These are phyloP conservation scores for Colletotrichum euphorbiae DNA, from an alignment of 2,329 filamentous ascomycete species.

Conservation along the genomic window DNA sequence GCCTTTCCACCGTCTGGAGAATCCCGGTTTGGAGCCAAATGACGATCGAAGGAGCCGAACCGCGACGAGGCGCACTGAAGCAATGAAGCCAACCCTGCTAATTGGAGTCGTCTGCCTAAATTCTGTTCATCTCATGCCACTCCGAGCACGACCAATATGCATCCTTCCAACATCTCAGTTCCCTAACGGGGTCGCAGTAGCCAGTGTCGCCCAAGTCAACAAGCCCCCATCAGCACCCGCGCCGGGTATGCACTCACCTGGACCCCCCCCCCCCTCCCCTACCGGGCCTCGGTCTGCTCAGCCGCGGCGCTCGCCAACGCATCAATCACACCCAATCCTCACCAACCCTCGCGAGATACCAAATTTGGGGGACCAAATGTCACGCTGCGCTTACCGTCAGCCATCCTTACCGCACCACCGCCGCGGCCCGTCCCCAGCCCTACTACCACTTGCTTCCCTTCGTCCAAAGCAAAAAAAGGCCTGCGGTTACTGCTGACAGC, in stretches of 20 bases:
- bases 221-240: slow-evolving; percentile 6
- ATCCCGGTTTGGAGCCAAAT: slow-evolving; percentile 7
- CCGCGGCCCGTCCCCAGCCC: slow-evolving; percentile 35
- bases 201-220: neutral
- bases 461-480: neutral
- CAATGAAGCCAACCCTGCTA: neutral
- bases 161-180: neutral
- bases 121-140: slow-evolving; percentile 2
- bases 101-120: slow-evolving; percentile 14
- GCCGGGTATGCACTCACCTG: slow-evolving; percentile 9
- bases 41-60: neutral
- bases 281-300: slow-evolving; percentile 24
- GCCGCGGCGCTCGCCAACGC: slow-evolving; percentile 36
- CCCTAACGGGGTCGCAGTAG: neutral
- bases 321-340: slow-evolving; percentile 33
- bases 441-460: slow-evolving; percentile 10
- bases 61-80: neutral
- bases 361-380: slow-evolving; percentile 15
- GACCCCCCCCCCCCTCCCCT: slow-evolving; percentile 10
- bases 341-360: neutral
- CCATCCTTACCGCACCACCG: slow-evolving; percentile 8
- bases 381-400: slow-evolving; percentile 33
- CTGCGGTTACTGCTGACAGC: slow-evolving; percentile 14
- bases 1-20: neutral
- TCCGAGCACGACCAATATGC: neutral